These are phyloP conservation scores for Chamaecrista fasciculata DNA, from an alignment of 306 rosid genomes.

Conservation along the genomic window DNA sequence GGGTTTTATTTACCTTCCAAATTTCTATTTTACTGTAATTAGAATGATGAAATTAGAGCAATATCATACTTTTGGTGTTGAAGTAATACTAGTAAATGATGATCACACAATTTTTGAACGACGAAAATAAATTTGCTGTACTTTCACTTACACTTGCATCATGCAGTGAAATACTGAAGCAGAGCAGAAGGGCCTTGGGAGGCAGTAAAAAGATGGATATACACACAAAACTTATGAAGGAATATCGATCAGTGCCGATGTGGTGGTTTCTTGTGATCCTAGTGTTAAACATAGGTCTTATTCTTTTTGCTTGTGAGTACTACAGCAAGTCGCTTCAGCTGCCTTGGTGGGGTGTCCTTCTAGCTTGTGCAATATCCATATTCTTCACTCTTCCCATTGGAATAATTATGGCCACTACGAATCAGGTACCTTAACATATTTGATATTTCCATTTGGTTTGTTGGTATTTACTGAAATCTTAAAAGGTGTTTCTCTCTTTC, in stretches of 20 bases:
- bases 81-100: no score
- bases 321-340: constrained; percentile 51
- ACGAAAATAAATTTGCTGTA: not conserved
- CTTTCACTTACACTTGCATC: not conserved
- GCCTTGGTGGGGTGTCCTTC: constrained; percentile 67
- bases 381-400: constrained; percentile 56
- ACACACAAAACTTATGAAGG: constrained; percentile 56
- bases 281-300: constrained; percentile 40
- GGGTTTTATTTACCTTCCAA: no score
- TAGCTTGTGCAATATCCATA: constrained; percentile 54
- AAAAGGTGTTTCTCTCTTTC: constrained; percentile 20
- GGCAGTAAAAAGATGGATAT: constrained; percentile 38
- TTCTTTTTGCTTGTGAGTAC: constrained; percentile 36
- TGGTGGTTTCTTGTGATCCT: constrained; percentile 56
- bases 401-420: constrained; percentile 33
- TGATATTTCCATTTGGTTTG: not conserved
- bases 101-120: no score
- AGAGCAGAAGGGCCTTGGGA: constrained; percentile 37
- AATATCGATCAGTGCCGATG: constrained; percentile 46
- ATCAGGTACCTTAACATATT: no score
- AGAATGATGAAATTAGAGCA: no score
- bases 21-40: no score
- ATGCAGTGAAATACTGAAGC: constrained; percentile 41
- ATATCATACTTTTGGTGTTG: no score
- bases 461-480: constrained; percentile 3